Percentiles rank a stretch among this genome's conserved stretches.
phyloP scores from a whole-genome alignment of 441 rosid genomes.

The Bocquillonia castaneifolia region DNA sequence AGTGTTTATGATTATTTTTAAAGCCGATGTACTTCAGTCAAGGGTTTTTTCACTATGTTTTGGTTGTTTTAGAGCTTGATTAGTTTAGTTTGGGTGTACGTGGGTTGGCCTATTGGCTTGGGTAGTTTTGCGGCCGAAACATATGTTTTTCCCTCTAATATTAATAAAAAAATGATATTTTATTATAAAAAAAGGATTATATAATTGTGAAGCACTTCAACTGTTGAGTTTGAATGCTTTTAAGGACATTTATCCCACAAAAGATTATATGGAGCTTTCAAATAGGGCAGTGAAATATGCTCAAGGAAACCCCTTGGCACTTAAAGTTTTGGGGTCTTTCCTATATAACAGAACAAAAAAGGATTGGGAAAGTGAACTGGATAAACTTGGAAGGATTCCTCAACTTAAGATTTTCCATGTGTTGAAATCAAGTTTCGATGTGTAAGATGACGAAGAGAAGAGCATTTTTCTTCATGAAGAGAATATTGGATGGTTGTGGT shows the following conservation, averaged over 20 bases:
- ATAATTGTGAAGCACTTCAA: neutral
- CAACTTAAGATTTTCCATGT: neutral
- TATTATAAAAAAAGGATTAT: neutral
- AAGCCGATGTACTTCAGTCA: too few species aligned
- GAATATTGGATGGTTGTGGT: constrained; percentile 11
- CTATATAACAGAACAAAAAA: neutral
- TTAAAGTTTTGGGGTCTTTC: constrained; percentile 18
- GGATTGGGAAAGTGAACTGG: constrained; percentile 9
- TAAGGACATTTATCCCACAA: neutral
- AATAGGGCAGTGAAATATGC: neutral
- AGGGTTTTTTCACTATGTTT: too few species aligned
- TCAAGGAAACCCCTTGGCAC: constrained; percentile 16
- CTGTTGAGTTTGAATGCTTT: constrained; percentile 13
- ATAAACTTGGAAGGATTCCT: neutral
- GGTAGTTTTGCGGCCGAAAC: too few species aligned
- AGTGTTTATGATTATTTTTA: too few species aligned
- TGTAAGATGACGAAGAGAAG: neutral
- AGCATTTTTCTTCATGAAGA: neutral
- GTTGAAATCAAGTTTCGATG: constrained; percentile 13
- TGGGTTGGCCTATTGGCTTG: too few species aligned
- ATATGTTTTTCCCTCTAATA: too few species aligned
- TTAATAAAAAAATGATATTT: too few species aligned
- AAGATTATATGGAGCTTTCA: neutral
- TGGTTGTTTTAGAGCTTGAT: too few species aligned
- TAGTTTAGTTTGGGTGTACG: too few species aligned